A percentile compares a stretch with the other conserved stretches of the same genome.
These are phyloP conservation scores for Phytopythium cucurbitacearum DNA, from an alignment of 352 stramenopile species.

Conservation along the genomic window DNA sequence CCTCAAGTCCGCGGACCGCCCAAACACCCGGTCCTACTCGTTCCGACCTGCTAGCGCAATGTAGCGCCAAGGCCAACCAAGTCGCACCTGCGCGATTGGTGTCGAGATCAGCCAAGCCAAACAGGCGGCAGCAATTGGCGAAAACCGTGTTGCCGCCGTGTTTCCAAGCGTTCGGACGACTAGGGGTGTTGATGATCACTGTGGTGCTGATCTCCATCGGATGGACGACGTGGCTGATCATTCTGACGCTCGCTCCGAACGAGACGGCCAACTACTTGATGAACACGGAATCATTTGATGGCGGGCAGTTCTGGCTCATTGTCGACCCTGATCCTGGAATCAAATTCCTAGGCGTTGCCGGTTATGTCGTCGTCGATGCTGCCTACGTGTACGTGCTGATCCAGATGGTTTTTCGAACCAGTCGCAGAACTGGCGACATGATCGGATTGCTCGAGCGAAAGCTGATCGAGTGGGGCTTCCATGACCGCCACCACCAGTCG, in stretches of 20 bases:
- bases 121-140: too few relatives aligned
- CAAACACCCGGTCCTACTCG: too few relatives aligned
- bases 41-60: not conserved
- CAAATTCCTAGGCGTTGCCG: constrained; percentile 10
- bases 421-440: too few relatives aligned
- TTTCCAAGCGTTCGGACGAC: constrained; percentile 18
- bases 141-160: too few relatives aligned
- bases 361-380: constrained; percentile 15
- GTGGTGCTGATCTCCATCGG: constrained; percentile 14
- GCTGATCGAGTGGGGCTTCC: not conserved
- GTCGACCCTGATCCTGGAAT: constrained; percentile 8
- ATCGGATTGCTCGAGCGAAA: not conserved
- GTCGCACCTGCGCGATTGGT: not conserved
- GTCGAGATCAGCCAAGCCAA: not conserved
- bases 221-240: constrained; percentile 34
- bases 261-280: constrained; percentile 41
- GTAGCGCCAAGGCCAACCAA: not conserved
- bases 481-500: not conserved
- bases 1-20: too few relatives aligned
- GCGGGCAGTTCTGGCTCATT: constrained; percentile 45
- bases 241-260: constrained; percentile 39
- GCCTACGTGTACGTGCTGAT: constrained; percentile 21
- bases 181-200: constrained; percentile 14
- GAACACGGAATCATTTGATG: constrained; percentile 39
- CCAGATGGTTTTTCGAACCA: constrained; percentile 16